Evolutionary conservation across 108 stramenopile genomes (phyloP).

Genomic region (Conticribra weissflogii): DNA sequence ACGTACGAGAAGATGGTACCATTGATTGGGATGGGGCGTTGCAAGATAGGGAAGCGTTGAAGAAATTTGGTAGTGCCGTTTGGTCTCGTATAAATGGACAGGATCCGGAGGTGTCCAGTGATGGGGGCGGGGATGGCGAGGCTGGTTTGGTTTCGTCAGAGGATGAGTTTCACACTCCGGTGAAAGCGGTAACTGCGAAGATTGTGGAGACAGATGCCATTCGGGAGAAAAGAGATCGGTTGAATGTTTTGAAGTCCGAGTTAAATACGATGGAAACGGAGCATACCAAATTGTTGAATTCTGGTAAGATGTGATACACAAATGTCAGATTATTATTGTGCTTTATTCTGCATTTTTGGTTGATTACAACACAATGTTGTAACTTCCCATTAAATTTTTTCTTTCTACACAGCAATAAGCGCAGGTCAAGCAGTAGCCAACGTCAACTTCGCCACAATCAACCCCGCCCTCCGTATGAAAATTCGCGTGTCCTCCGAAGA

Average conservation of each 20-base stretch:
- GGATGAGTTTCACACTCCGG: slow-evolving; percentile 17
- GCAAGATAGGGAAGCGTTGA: slow-evolving; percentile 90
- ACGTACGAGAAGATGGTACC: slow-evolving; percentile 96
- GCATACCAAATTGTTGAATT: slow-evolving; percentile 71
- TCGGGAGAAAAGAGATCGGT: slow-evolving; percentile 49
- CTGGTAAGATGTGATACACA: slow-evolving; percentile 37
- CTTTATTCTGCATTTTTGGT: too few relatives aligned
- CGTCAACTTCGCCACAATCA: slow-evolving; percentile 75
- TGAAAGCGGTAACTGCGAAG: slow-evolving; percentile 74
- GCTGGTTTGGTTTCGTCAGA: slow-evolving; percentile 3
- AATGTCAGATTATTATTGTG: too few relatives aligned
- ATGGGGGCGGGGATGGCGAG: slow-evolving; percentile 8
- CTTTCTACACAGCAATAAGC: slow-evolving; percentile 58
- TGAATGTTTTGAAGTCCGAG: slow-evolving; percentile 49
- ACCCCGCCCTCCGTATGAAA: slow-evolving; percentile 63
- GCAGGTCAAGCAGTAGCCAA: slow-evolving; percentile 86
- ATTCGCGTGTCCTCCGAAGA: slow-evolving; percentile 72
- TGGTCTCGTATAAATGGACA: slow-evolving; percentile 97
- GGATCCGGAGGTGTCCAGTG: slow-evolving; percentile 69
- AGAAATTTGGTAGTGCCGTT: slow-evolving; percentile 87
- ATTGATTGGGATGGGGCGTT: slow-evolving; percentile 98
- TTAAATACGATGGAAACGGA: slow-evolving; percentile 59
- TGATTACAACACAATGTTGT: too few relatives aligned
- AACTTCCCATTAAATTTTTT: background rate
- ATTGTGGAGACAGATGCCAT: slow-evolving; percentile 87